phyloP scores from a whole-genome alignment of 352 stramenopile species.

The Globisporangium solare region DNA sequence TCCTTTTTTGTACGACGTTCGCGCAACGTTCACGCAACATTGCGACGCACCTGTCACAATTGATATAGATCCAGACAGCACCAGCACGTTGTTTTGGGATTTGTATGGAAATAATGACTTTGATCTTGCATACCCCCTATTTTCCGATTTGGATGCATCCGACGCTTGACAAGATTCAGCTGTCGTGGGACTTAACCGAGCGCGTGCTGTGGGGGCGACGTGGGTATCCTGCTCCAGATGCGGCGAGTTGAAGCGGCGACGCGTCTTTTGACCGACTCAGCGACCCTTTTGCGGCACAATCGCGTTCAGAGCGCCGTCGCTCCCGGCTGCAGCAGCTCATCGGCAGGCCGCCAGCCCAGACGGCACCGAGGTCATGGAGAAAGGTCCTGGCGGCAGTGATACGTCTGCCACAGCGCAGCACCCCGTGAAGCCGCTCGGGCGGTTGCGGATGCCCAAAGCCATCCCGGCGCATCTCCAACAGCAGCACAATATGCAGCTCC shows the following conservation, averaged over 20 bases:
- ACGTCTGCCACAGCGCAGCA: background rate
- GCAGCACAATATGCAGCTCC: conserved; percentile 7
- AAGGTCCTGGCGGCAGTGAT: background rate
- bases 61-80: too few species aligned
- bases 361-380: conserved; percentile 8
- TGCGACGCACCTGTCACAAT: background rate
- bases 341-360: conserved; percentile 9
- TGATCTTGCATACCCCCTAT: background rate
- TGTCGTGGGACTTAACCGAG: conserved; percentile 7
- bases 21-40: conserved; percentile 13
- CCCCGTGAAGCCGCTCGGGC: conserved; percentile 6
- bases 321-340: background rate
- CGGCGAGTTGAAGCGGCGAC: conserved; percentile 18
- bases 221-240: conserved; percentile 1
- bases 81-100: too few species aligned
- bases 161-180: conserved; percentile 1
- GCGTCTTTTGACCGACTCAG: conserved; percentile 9
- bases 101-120: background rate
- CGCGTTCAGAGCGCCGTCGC: too few species aligned
- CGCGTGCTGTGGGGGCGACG: background rate
- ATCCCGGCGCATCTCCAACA: conserved; percentile 17
- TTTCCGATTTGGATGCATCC: conserved; percentile 2
- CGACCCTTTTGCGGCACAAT: too few species aligned
- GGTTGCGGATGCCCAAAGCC: conserved; percentile 14
- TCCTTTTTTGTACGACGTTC: background rate